phyloP scores from a whole-genome alignment of 169 alveolate species.

The Eimeria necatrix region DNA sequence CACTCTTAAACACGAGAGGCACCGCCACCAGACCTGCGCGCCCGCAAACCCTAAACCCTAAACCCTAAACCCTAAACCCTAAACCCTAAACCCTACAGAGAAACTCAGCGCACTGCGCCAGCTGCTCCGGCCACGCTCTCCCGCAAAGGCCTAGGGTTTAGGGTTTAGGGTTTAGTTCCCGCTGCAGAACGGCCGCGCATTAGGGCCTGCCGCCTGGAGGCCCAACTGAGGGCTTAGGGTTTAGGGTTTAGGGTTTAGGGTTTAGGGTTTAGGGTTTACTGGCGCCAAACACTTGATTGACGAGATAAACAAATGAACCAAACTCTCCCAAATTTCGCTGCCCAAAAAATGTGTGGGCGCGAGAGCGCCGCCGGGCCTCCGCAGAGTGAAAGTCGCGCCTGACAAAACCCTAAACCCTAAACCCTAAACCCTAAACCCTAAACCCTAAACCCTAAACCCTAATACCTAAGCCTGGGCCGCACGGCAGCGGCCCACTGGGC shows the following conservation, averaged over 20 bases:
- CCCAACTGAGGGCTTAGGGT: not conserved
- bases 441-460: slow-evolving; percentile 40
- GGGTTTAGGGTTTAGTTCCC: not conserved
- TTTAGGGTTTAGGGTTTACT: slow-evolving; percentile 22
- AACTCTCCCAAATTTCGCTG: slow-evolving; percentile 54
- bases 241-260: not conserved
- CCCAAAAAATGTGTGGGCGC: slow-evolving; percentile 42
- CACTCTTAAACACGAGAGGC: slow-evolving; percentile 60
- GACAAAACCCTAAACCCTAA: slow-evolving; percentile 30
- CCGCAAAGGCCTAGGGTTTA: not conserved
- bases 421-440: slow-evolving; percentile 53
- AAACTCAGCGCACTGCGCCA: too few species aligned
- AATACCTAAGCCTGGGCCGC: not conserved
- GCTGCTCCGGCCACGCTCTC: too few species aligned
- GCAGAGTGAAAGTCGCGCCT: slow-evolving; percentile 26
- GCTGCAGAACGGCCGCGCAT: not conserved
- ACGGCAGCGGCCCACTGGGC: not conserved
- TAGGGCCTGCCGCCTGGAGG: not conserved
- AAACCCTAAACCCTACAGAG: not conserved
- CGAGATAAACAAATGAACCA: slow-evolving; percentile 64
- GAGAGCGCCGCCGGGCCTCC: slow-evolving; percentile 16
- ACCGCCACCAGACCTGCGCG: slow-evolving; percentile 61
- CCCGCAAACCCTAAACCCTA: slow-evolving; percentile 50
- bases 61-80: slow-evolving; percentile 44
- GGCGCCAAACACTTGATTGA: slow-evolving; percentile 76